Evolutionary conservation across 2,329 filamentous ascomycete species (phyloP), one percentile per base, ranked within the genome.

Genomic region (Tolypocladium cylindrosporum): DNA sequence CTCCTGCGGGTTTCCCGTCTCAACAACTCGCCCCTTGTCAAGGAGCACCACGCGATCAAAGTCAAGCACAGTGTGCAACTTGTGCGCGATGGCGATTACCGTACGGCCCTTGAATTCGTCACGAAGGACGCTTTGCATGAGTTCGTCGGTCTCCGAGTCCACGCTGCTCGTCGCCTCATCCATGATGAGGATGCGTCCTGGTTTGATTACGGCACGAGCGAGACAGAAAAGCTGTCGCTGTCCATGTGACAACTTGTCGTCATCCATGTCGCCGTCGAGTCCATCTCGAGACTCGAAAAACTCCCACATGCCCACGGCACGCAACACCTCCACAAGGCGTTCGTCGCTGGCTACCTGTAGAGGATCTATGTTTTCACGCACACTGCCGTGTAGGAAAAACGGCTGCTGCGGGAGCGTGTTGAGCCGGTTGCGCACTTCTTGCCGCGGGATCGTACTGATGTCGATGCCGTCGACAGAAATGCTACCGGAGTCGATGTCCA

Each of bases 21-120:
- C 86, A 24, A 82, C 78, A 0, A 84, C 83, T 54, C 71, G 72
- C 0, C 86, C 86, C 45, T 84, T 84, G 68, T 89, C 86, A 3
- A 86, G 85, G 63, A 89, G 87, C 6, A 88, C 84, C 19, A 89
- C 72, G 24, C 69, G 72, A 63, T 83, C 80, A 66, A 78, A 80
- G 59, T 77, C 76, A 48, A 78, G 69, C 42, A 82, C 77, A 3
- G 77, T 79, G 8, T 73, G 68, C n/a, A 77, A 61, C 27, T 74
- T 70, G 60, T 77, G 75, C 0, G 69, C 72, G n/a, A 77, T 67
- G 1, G 72, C 68, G 21, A 77, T 68, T 19, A 88, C 75, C 0
- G 85, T 88, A 60, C 81, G 79, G 0, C 66, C 61, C 2, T 61
- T 57, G 34, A 74, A 72, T 55, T 73, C 66, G 1, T 66, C 58